Conservation (phyloP, 106 monocot genomes). For the Iris macrosiphon region DNA sequence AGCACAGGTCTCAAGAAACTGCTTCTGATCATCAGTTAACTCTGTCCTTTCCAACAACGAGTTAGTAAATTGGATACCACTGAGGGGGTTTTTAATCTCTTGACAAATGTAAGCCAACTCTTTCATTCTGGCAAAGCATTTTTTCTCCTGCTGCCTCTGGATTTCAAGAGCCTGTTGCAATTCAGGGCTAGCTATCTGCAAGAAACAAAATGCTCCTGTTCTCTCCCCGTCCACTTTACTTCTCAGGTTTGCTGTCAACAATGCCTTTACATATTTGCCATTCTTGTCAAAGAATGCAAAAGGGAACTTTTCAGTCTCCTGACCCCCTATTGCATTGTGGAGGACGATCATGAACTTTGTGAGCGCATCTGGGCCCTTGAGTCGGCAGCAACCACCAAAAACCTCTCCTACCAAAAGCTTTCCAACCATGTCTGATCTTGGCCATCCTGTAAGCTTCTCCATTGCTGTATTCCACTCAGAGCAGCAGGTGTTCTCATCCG, state of each 20-base stretch:
- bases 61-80: constrained; percentile 79
- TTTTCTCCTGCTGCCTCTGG: constrained; percentile 85
- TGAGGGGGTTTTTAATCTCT: constrained; percentile 85
- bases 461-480: constrained; percentile 97
- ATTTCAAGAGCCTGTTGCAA: constrained; percentile 82
- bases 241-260: constrained; percentile 80
- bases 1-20: constrained; percentile 77
- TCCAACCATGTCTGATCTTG: constrained; percentile 59
- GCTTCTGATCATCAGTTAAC: constrained; percentile 85
- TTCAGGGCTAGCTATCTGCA: constrained; percentile 90
- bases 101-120: constrained; percentile 88
- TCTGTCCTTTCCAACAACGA: constrained; percentile 73
- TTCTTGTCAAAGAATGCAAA: constrained; percentile 82
- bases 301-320: constrained; percentile 81
- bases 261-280: constrained; percentile 76
- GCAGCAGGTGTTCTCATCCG: constrained; percentile 82
- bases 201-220: constrained; percentile 89
- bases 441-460: constrained; percentile 88
- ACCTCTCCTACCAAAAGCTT: constrained; percentile 83
- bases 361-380: constrained; percentile 81
- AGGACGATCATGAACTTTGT: constrained; percentile 96
- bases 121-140: constrained; percentile 78
- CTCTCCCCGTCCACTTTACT: constrained; percentile 55
- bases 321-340: constrained; percentile 77
- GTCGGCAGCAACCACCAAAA: constrained; percentile 77